Evolutionary conservation across 2,329 filamentous ascomycete genomes (phyloP).

Genomic region (Torrubiellomyces zombiae): DNA sequence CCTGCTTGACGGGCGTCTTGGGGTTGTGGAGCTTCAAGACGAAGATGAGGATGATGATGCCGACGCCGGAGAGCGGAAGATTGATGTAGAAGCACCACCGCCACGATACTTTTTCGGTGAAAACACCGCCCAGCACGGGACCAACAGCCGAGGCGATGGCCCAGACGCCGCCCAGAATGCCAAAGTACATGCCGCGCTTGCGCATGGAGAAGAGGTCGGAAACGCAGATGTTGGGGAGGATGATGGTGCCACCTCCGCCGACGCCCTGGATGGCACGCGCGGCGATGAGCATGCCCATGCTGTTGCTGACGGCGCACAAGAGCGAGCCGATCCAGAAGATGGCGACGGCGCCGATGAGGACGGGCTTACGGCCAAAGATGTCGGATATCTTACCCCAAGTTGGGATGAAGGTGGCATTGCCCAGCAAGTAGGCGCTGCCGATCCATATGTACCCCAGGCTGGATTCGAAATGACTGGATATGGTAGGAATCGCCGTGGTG

Average conservation of each 20-base stretch:
- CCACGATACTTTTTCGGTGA: constrained; percentile 49
- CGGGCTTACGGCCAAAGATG: constrained; percentile 40
- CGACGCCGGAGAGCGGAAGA: constrained; percentile 28
- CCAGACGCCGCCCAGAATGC: constrained; percentile 40
- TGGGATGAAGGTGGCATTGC: constrained; percentile 47
- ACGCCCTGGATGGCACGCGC: constrained; percentile 39
- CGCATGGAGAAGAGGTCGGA: constrained; percentile 38
- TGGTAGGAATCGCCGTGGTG: constrained; percentile 50
- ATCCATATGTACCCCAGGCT: constrained; percentile 63
- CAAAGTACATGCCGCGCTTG: constrained; percentile 33
- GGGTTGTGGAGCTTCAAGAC: constrained; percentile 55
- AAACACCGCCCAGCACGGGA: constrained; percentile 51
- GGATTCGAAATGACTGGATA: constrained; percentile 45
- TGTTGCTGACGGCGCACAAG: constrained; percentile 31
- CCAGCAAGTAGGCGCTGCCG: constrained; percentile 56
- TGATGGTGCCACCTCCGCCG: constrained; percentile 39
- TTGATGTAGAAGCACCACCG: constrained; percentile 58
- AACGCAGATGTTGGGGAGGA: constrained; percentile 42
- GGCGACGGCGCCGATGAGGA: constrained; percentile 31
- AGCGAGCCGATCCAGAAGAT: constrained; percentile 39
- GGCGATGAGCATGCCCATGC: constrained; percentile 35
- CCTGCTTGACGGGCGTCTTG: constrained; percentile 42
- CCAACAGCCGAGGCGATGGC: constrained; percentile 48
- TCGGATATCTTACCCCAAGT: constrained; percentile 52
- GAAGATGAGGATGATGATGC: constrained; percentile 34